Evolutionary conservation across 345 rosid genomes (phyloP).

Genomic region (Sonneratia caseolaris): DNA sequence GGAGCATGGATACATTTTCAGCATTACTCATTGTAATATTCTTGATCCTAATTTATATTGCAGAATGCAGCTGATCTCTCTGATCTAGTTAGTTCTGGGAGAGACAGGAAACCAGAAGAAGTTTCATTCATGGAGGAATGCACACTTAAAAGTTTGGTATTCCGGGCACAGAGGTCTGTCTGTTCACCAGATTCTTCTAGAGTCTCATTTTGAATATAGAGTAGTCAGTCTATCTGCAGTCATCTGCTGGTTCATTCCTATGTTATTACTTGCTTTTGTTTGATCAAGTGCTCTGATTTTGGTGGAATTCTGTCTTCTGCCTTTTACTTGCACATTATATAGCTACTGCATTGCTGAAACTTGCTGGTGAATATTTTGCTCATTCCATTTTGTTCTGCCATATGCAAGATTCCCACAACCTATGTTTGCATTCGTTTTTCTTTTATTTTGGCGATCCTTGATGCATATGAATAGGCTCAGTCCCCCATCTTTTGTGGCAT

Average conservation of each 20-base stretch:
- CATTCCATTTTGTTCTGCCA: background rate
- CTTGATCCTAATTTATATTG: conserved; percentile 11
- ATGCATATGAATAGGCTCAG: background rate
- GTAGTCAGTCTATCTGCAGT: background rate
- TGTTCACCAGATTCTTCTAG: conserved; percentile 9
- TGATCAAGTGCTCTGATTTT: background rate
- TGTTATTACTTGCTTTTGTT: background rate
- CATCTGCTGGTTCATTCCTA: background rate
- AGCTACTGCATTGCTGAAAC: background rate
- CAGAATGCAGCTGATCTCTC: conserved; percentile 97
- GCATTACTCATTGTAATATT: background rate
- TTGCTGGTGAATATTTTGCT: background rate
- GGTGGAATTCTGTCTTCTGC: background rate
- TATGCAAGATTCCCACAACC: background rate
- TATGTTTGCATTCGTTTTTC: background rate
- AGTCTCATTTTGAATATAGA: background rate
- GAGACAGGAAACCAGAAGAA: conserved; percentile 92
- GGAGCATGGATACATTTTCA: background rate
- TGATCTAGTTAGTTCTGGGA: conserved; percentile 94
- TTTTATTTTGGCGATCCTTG: background rate
- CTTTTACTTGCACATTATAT: background rate
- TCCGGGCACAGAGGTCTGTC: conserved; percentile 79
- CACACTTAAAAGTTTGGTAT: conserved; percentile 54
- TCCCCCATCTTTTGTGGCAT: background rate
- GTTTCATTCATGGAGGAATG: conserved; percentile 77